Base-by-base conservation (phyloP, 2,329 filamentous ascomycete species). In the Colletotrichum sp. region DNA sequence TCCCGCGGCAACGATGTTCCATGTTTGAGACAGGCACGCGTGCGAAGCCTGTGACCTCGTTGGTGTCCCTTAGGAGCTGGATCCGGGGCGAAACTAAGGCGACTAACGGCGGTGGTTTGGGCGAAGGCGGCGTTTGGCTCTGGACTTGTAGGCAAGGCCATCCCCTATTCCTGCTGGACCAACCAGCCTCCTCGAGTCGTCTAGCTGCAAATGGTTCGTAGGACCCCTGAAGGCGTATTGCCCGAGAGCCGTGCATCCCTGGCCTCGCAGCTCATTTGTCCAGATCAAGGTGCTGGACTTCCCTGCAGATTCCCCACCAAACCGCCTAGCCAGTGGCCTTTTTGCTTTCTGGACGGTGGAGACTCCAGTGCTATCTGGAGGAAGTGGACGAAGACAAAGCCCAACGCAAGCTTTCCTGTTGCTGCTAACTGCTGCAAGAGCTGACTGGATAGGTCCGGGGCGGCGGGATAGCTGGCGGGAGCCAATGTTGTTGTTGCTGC, bases 191-290 rank as follows among this genome's bases (percentile, higher is more conserved):
- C 64, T 73, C 55, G 25, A 66, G 58, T 22, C 4, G 56, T 28
- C 55, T 62, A 69, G 70, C 70, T 68, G 70, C 58, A 72, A 73
- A 52, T 71, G 73, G 48, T 48, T 48, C 48, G 36, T 27, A 67
- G 36, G 70, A 68, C 74, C 74, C 74, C 74, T 76, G 74, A 65
- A 65, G 74, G 70, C 69, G 39, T 69, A 48, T 68, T 75, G 70
- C 64, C 69, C 56, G 70, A 68, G 62, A 68, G 69, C 62, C 69
- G 56, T 71, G 39, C 32, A 66, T 39, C 70, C 64, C 73, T 75
- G 64, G 60, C 36, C 43, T 69, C 48, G 34, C 34, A 39, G 58
- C 64, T 76, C 70, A 69, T 76, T 74, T 69, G 70, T 74, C 74
- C 64, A 74, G 58, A 76, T 76, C 69, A 76, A 76, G 70, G 74